phyloP scores from a whole-genome alignment of 1,284 basidiomycete genomes.

The Coniferiporia sulphurascens region DNA sequence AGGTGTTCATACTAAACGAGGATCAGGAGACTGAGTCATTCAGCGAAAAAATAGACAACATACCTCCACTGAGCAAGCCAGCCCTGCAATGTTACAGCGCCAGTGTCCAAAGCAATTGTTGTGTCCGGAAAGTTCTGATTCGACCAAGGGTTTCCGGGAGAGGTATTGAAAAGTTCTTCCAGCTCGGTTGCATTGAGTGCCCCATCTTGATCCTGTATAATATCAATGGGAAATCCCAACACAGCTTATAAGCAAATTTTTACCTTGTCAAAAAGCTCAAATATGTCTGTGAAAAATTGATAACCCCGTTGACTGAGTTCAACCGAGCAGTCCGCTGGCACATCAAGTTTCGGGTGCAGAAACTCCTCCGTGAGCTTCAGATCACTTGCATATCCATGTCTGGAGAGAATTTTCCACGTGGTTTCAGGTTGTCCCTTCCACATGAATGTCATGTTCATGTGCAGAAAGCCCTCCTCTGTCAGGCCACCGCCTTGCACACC shows the following conservation, averaged over 20 bases:
- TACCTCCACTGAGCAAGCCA: conserved; percentile 99
- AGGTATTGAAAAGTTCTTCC: conserved; percentile 87
- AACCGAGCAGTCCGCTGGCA: conserved; percentile 90
- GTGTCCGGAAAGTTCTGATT: conserved; percentile 85
- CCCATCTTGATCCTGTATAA: conserved; percentile 84
- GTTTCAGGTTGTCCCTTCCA: conserved; percentile 95
- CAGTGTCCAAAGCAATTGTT: conserved; percentile 85
- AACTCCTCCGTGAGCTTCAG: conserved; percentile 86
- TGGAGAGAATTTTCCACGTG: conserved; percentile 94
- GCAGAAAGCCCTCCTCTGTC: conserved; percentile 91
- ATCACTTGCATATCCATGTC: conserved; percentile 96
- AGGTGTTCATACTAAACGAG: conserved; percentile 84
- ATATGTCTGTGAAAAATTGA: conserved; percentile 96
- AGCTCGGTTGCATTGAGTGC: conserved; percentile 86
- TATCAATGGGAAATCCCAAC: conserved; percentile 6
- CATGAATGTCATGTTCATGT: conserved; percentile 95
- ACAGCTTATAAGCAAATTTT: conserved; percentile 11
- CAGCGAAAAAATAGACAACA: conserved; percentile 20
- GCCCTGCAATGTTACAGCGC: conserved; percentile 90
- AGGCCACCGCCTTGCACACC: conserved; percentile 73
- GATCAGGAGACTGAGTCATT: background rate
- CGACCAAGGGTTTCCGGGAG: conserved; percentile 92
- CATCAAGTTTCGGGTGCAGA: conserved; percentile 89
- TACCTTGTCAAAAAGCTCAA: conserved; percentile 94
- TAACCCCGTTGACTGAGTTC: conserved; percentile 92